Evolutionary conservation across 305 asterid species (phyloP), one percentile per base, ranked within the genome.

Genomic region (Solanum hybrid): DNA sequence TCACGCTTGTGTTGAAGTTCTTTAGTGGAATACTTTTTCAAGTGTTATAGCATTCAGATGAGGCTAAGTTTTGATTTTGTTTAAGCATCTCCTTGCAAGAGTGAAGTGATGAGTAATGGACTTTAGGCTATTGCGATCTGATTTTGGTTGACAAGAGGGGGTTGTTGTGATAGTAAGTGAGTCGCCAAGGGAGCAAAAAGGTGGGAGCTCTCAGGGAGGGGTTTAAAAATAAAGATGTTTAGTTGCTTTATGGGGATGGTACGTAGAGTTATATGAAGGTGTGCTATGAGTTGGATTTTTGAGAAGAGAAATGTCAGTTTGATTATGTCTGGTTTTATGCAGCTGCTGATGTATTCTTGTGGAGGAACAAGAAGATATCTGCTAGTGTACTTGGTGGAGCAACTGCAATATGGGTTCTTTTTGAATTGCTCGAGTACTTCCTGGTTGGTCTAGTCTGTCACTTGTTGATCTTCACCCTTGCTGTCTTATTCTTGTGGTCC

Each of bases 271-370:
- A 34, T 15, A 77, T 77, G 38, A 77, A 77, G 82, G 42, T 17
- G 11, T 77, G 82, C 82, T 17, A 77, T 77, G 69, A 40, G 86
- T 40, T 80, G 19, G 66, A 2, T 38, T 24, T 36, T 40, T 38
- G 36, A 81, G n/a, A 81, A 81, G 37, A 81, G 86, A 40, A 40
- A 81, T 27, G 4, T 40, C 69, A 40, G 14, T 40, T 81, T 40
- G 37, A 81, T 81, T 40, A 27, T 81, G 5, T 40, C 37, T 81
- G 69, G 36, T 81, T 76, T 93, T 87, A 22, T 91, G 92, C 90
- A 97, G 99, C 98, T 92, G 99, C 98, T 88, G 99, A 97, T 91
- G 89, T 97, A 45, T 93, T 97, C 91, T 89, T 95, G 94, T 97
- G 99, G 99, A 95, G 98, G 94, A 94, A 95, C 93, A 97, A 97